Evolutionary conservation across 2,329 filamentous ascomycete genomes (phyloP).

Genomic region (Botrytis byssoidea): DNA sequence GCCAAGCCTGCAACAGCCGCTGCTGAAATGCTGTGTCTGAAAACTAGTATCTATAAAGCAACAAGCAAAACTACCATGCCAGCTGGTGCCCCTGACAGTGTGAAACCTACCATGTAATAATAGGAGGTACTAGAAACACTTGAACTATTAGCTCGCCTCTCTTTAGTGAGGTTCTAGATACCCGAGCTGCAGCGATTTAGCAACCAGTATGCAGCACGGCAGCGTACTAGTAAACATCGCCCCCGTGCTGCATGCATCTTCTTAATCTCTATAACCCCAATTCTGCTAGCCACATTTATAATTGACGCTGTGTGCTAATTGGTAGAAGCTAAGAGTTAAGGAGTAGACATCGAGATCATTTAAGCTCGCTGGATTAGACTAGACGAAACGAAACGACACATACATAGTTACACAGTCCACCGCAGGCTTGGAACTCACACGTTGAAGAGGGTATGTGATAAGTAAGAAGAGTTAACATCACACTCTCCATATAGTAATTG

Average conservation of each 20-base stretch:
- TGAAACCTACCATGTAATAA: not conserved
- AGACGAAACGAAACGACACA: accelerated
- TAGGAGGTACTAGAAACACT: not conserved
- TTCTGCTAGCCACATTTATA: too few relatives aligned
- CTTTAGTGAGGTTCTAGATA: accelerated
- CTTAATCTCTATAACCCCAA: not conserved
- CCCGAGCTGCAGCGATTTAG: too few relatives aligned
- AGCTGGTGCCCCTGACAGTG: accelerated
- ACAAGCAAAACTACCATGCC: not conserved
- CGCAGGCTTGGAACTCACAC: not conserved
- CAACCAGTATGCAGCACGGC: not conserved
- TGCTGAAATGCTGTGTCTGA: not conserved
- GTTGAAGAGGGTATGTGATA: not conserved
- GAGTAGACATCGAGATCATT: not conserved
- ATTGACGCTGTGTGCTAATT: not conserved
- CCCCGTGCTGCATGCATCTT: not conserved
- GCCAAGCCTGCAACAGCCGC: not conserved
- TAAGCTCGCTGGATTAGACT: not conserved
- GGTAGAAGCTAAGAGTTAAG: not conserved
- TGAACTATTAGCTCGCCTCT: not conserved
- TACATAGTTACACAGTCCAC: too few relatives aligned
- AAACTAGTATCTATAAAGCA: not conserved
- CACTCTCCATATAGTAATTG: accelerated
- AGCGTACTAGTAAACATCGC: not conserved
- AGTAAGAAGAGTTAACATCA: not conserved